A percentile compares a stretch with the other conserved stretches of the same genome.
phyloP scores from a whole-genome alignment of 192 early-diverging fungal genomes.

The Geranomyces variabilis region DNA sequence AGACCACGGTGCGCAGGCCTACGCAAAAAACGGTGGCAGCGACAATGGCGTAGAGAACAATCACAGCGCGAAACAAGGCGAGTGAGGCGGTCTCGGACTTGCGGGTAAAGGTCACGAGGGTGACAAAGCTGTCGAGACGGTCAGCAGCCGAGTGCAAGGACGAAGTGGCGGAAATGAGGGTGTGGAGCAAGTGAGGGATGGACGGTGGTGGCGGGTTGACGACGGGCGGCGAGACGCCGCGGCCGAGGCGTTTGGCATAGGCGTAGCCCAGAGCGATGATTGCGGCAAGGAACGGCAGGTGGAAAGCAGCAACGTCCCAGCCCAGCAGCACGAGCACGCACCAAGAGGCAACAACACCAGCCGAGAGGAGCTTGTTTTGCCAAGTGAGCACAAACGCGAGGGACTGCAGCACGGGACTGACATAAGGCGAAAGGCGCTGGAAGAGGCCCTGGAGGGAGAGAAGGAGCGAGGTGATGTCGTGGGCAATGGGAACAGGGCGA shows the following conservation, averaged over 20 bases:
- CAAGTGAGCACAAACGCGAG: conserved; percentile 24
- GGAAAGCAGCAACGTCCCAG: conserved; percentile 4
- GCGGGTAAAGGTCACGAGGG: conserved; percentile 23
- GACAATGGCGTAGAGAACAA: conserved; percentile 11
- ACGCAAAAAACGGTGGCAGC: background rate
- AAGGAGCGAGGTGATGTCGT: conserved; percentile 25
- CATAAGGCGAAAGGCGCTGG: conserved; percentile 17
- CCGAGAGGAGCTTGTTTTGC: conserved; percentile 21
- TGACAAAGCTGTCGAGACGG: conserved; percentile 14
- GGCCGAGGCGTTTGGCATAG: conserved; percentile 18
- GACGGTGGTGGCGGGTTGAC: conserved; percentile 8
- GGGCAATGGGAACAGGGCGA: conserved; percentile 17
- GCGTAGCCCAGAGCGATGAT: conserved; percentile 10
- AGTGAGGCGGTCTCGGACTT: conserved; percentile 20
- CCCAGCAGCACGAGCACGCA: background rate
- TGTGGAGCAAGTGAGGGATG: conserved; percentile 25
- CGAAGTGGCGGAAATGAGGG: conserved; percentile 18
- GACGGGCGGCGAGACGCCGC: background rate
- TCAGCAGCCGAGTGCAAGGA: conserved; percentile 21
- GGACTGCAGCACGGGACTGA: conserved; percentile 19
- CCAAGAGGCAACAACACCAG: background rate
- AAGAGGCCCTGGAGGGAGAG: conserved; percentile 28
- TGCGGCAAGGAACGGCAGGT: conserved; percentile 1
- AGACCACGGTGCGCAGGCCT: conserved; percentile 2
- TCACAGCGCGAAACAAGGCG: conserved; percentile 19